These are phyloP conservation scores for Pythium sp. DNA, from an alignment of 352 stramenopile genomes.

Conservation along the genomic window DNA sequence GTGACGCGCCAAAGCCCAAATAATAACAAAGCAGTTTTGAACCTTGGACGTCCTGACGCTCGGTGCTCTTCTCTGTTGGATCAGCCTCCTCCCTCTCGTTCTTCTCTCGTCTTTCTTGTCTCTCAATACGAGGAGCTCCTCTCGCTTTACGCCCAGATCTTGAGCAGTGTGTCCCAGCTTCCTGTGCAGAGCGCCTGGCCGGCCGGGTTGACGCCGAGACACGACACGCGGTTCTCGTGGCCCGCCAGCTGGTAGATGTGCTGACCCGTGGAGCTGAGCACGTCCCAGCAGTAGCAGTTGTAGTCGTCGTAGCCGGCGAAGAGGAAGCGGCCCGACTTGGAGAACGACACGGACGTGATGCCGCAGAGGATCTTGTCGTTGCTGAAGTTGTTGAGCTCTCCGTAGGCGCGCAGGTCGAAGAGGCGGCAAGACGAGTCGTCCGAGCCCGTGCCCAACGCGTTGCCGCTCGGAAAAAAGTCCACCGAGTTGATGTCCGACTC, in stretches of 20 bases:
- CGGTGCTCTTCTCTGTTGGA: neutral
- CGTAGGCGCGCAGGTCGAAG: constrained; percentile 97
- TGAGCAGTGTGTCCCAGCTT: constrained; percentile 98
- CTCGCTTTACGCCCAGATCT: constrained; percentile 91
- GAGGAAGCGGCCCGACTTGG: constrained; percentile 93
- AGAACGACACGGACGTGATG: constrained; percentile 97
- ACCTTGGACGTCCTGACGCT: neutral
- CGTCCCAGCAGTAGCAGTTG: constrained; percentile 97
- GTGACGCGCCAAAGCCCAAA: neutral
- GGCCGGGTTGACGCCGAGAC: constrained; percentile 93
- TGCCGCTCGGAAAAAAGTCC: constrained; percentile 96
- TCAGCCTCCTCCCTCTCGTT: constrained; percentile 2
- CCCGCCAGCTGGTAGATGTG: constrained; percentile 92
- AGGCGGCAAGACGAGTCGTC: constrained; percentile 97
- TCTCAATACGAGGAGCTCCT: neutral
- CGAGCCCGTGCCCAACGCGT: constrained; percentile 93
- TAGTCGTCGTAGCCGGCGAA: constrained; percentile 99
- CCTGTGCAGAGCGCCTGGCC: constrained; percentile 97
- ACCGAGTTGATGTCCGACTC: constrained; percentile 99
- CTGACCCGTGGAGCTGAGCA: constrained; percentile 85
- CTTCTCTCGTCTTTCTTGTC: neutral
- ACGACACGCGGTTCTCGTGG: constrained; percentile 97
- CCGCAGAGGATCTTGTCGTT: constrained; percentile 96
- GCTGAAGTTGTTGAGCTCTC: constrained; percentile 97
- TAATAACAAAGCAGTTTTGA: constrained; percentile 3